Evolutionary conservation across 768 basidiomycete genomes (phyloP), one percentile per base, ranked within the genome.

Genomic region (Scleroderma citrinum): DNA sequence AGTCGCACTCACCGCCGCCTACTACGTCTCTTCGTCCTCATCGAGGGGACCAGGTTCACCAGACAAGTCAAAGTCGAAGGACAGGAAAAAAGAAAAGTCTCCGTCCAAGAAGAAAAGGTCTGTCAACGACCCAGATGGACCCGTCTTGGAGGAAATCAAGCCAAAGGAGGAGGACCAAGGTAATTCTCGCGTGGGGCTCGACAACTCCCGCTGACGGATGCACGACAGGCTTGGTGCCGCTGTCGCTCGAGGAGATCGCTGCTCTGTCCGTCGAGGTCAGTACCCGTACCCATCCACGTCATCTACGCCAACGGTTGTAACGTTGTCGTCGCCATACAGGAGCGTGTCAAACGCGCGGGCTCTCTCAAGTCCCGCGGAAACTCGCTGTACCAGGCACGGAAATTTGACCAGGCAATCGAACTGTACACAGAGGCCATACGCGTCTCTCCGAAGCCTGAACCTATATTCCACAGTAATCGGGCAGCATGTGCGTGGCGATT

Each of bases 381-480:
- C 56, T 60, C 71, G 16, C 80, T 83, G 13, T 91, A 90, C 69
- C 76, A 81, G 57, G 68, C 69, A 38, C 78, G 76, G 55, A 77
- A 77, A 57, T 88, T 81, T 56, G 62, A 68, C 6, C 68, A 71
- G 38, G 87, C 87, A 10, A 76, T 75, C 23, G 74, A 80, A 20
- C 70, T 78, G 48, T 90, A 91, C 70, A 85, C 85, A 11, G 79
- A 77, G 49, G 88, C 88, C 32, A 89, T 91, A 53, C 72, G 77
- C 40, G 74, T 87, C 17, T 74, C 87, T 4, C 83, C 87, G 7
- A 83, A 81, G 63, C 81, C 84, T 7, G 92, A 95, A 60, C 85
- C 96, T 24, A 91, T 97, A 29, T 99, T 86, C 71, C 97, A 83
- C 78, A 91, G 89, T 69, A 99, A 99, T 69, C 85, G 96, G 45